Evolutionary conservation across 805 yeast species (phyloP), one percentile per base, ranked within the genome.

Genomic region (Candida morakotiae): DNA sequence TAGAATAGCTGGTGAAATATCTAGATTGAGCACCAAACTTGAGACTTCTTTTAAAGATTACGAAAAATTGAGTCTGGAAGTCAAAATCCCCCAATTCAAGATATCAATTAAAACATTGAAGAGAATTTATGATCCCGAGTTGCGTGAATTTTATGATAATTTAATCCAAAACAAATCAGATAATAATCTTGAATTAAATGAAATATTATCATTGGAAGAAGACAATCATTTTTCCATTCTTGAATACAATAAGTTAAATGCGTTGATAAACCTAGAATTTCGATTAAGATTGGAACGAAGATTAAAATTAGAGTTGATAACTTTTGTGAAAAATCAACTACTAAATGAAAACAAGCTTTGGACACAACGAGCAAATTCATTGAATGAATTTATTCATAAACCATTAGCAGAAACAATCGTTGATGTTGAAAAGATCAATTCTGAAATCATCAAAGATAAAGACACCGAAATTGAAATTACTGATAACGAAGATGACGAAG

Each of bases 301-400:
- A 46, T 50, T 67, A 32, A 58, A 62, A 38, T 55, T 62, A 42
- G 72, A 66, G 39, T 47, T 64, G 2, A 48, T 66, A 35, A 48
- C 51, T 10, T 49, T 52, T 34, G 52, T 63, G 22, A 64, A 61
- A 38, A 49, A 54, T 34, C 64, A 59, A 28, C 46, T 65, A 20
- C 40, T 46, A 1, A 45, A 53, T 13, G 53, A 59, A 23, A 64
- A 62, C 38, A 50, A 45, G 35, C 58, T 58, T 40, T 67, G 73
- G 73, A 52, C 51, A 11, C 33, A 49, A 9, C 47, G 69, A 31
- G 67, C 63, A 41, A 41, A 51, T 15, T 46, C 47, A 9, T 52
- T 67, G 39, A 48, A 52, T 11, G 50, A 50, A 28, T 67, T 67
- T 37, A 35, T 67, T 32, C 44, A 50, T 4, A 47, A 47, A 2